Conservation (phyloP, 176 grass and related monocot species). For the Urochloa ruziziensis region DNA sequence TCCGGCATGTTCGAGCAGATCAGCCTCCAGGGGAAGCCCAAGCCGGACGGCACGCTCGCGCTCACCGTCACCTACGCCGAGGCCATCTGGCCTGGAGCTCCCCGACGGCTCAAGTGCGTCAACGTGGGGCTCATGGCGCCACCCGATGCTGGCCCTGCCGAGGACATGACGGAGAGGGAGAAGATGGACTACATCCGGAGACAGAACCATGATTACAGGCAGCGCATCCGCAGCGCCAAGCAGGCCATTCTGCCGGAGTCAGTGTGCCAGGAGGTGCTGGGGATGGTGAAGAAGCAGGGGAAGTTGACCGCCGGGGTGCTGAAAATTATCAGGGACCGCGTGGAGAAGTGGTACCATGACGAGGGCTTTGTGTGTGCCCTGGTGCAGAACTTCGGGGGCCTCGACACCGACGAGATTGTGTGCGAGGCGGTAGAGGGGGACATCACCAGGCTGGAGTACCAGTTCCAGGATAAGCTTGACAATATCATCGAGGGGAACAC, state of each 20-base stretch:
- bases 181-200: slow-evolving; percentile 79
- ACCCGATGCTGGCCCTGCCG: slow-evolving; percentile 5
- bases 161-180: slow-evolving; percentile 90
- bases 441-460: slow-evolving; percentile 71
- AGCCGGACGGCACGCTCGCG: background rate
- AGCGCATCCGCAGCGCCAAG: slow-evolving; percentile 52
- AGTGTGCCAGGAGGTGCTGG: slow-evolving; percentile 61
- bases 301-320: slow-evolving; percentile 75
- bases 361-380: slow-evolving; percentile 82
- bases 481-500: slow-evolving; percentile 86
- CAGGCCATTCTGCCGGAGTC: slow-evolving; percentile 55
- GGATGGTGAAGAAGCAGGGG: slow-evolving; percentile 60
- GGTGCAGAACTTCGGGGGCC: slow-evolving; percentile 78
- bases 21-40: background rate
- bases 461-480: slow-evolving; percentile 83
- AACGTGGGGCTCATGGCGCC: slow-evolving; percentile 1
- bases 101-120: background rate
- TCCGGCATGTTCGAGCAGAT: slow-evolving; percentile 10
- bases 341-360: slow-evolving; percentile 90
- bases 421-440: slow-evolving; percentile 85
- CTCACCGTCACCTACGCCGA: background rate
- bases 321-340: slow-evolving; percentile 69
- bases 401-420: slow-evolving; percentile 74
- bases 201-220: slow-evolving; percentile 83
- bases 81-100: background rate